Conservation (phyloP, 1,284 basidiomycete species). For the Stygiomarasmius scandens region DNA sequence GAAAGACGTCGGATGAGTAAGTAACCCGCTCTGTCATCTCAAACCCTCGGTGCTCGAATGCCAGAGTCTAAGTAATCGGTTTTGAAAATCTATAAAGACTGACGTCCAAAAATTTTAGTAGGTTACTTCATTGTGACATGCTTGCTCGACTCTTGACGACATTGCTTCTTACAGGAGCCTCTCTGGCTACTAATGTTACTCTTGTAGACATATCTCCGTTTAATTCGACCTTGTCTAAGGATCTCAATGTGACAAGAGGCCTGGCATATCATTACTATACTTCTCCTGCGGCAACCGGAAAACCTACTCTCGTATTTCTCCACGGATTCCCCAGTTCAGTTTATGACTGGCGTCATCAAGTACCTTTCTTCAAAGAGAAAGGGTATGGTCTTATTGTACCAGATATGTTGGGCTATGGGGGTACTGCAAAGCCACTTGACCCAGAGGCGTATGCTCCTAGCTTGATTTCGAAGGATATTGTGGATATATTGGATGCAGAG, state of each 20-base stretch:
- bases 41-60: too few relatives aligned
- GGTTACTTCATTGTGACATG: too few relatives aligned
- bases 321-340: conserved; percentile 51
- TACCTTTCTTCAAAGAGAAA: conserved; percentile 21
- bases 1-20: too few relatives aligned
- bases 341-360: conserved; percentile 47
- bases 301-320: conserved; percentile 46
- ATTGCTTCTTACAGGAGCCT: too few relatives aligned
- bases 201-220: neutral
- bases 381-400: conserved; percentile 18
- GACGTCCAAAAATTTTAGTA: too few relatives aligned
- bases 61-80: too few relatives aligned
- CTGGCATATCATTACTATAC: conserved; percentile 41
- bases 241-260: conserved; percentile 35
- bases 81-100: too few relatives aligned
- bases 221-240: conserved; percentile 31
- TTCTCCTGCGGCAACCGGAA: conserved; percentile 21
- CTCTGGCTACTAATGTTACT: too few relatives aligned
- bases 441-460: conserved; percentile 18
- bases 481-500: conserved; percentile 49
- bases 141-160: too few relatives aligned
- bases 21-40: too few relatives aligned
- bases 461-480: conserved; percentile 42
- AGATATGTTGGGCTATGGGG: conserved; percentile 18
- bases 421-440: conserved; percentile 14